Evolutionary conservation across 2,329 filamentous ascomycete species (phyloP).

Genomic region (Fusarium coffeatum): DNA sequence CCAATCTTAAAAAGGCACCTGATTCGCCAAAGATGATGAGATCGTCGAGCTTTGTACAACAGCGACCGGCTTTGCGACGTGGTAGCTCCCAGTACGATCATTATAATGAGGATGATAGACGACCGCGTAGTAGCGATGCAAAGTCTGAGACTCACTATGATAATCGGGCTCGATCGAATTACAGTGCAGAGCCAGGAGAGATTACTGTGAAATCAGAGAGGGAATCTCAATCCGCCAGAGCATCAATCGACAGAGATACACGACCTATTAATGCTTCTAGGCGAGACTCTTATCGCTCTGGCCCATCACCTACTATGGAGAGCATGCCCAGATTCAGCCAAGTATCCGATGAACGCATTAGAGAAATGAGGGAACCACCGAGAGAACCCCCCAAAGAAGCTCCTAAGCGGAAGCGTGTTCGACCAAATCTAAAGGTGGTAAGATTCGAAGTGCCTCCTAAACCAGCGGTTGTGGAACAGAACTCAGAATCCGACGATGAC

Average conservation of each 20-base stretch:
- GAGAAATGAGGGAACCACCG: slow-evolving; percentile 17
- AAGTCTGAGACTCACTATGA: slow-evolving; percentile 58
- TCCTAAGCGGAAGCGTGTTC: slow-evolving; percentile 44
- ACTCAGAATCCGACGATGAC: slow-evolving; percentile 66
- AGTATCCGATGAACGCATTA: slow-evolving; percentile 17
- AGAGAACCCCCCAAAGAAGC: slow-evolving; percentile 27
- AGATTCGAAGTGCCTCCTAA: slow-evolving; percentile 57
- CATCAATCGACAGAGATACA: slow-evolving; percentile 43
- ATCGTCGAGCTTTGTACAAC: slow-evolving; percentile 62
- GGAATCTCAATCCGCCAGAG: slow-evolving; percentile 52
- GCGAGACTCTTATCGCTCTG: slow-evolving; percentile 31
- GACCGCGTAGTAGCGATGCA: slow-evolving; percentile 65
- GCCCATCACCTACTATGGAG: slow-evolving; percentile 44
- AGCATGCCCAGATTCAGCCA: slow-evolving; percentile 32
- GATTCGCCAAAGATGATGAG: slow-evolving; percentile 65
- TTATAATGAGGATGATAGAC: slow-evolving; percentile 55
- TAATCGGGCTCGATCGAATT: slow-evolving; percentile 53
- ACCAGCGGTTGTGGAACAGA: slow-evolving; percentile 48
- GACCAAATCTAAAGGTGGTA: slow-evolving; percentile 49
- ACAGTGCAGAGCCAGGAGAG: slow-evolving; percentile 62
- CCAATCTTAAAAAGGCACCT: slow-evolving; percentile 62
- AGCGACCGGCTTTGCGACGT: slow-evolving; percentile 53
- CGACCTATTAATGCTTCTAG: slow-evolving; percentile 29
- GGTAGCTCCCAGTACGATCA: slow-evolving; percentile 54
- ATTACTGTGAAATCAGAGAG: slow-evolving; percentile 56